phyloP scores from a whole-genome alignment of 345 rosid species.

The Pistacia integerrima region DNA sequence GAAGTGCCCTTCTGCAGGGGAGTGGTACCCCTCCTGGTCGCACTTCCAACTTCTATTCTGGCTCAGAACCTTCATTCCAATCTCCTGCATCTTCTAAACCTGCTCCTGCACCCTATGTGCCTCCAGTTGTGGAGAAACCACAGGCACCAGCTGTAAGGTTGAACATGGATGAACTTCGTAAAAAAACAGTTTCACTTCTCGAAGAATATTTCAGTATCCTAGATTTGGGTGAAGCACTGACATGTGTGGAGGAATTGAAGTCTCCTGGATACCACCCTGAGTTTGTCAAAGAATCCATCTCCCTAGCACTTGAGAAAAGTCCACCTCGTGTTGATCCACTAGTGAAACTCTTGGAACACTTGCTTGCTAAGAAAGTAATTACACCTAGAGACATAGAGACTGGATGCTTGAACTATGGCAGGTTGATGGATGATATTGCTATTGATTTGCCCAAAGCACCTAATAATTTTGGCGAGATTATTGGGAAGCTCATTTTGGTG shows the following conservation, averaged over 20 bases:
- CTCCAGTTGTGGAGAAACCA: slow-evolving; percentile 37
- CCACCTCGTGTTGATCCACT: slow-evolving; percentile 60
- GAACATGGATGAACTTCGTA: slow-evolving; percentile 51
- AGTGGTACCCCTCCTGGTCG: slow-evolving; percentile 35
- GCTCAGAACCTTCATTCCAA: slow-evolving; percentile 36
- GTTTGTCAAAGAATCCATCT: slow-evolving; percentile 78
- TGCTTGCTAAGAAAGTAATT: slow-evolving; percentile 49
- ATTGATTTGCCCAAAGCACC: slow-evolving; percentile 90
- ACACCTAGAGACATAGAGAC: slow-evolving; percentile 50
- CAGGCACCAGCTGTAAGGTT: slow-evolving; percentile 34
- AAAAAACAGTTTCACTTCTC: slow-evolving; percentile 62
- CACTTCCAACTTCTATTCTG: slow-evolving; percentile 22
- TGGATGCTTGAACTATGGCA: slow-evolving; percentile 72
- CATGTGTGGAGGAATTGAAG: slow-evolving; percentile 70
- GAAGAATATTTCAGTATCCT: slow-evolving; percentile 69
- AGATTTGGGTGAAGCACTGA: slow-evolving; percentile 69
- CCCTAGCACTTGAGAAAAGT: slow-evolving; percentile 69
- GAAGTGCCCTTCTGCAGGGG: slow-evolving; percentile 82
- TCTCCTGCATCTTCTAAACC: slow-evolving; percentile 29
- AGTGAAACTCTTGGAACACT: slow-evolving; percentile 47
- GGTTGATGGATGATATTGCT: slow-evolving; percentile 77
- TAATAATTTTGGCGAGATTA: slow-evolving; percentile 66
- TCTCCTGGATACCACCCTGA: slow-evolving; percentile 71
- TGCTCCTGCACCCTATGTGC: slow-evolving; percentile 24
- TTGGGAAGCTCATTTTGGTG: slow-evolving; percentile 60